Base-by-base conservation (phyloP, 331 rosid genomes). In the Quercus tomentella region DNA sequence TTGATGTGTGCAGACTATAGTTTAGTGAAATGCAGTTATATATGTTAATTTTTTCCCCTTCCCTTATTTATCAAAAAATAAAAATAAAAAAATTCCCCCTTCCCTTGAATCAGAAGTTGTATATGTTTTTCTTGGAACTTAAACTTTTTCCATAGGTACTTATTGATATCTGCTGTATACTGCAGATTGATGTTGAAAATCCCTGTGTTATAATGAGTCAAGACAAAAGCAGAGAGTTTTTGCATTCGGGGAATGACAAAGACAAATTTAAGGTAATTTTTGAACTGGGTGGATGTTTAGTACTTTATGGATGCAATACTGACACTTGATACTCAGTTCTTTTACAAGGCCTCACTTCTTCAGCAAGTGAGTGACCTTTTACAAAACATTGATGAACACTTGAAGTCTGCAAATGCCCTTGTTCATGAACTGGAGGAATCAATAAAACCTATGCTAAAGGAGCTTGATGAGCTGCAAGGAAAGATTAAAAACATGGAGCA, bases 151-250 rank as follows among this genome's bases (percentile, higher is more conserved):
- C 22, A 71, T 68, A 28, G 45, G 5, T 60, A 31, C 77, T 41
- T 76, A 81, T 49, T 51, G 78, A 25, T 23, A 55, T 43, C 18
- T 74, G 74, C 20, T 33, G 84, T 78, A 58, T 23, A 33, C 2
- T 84, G 80, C 89, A 95, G 99, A 95, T 95, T 83, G 99, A 95
- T 86, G 97, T 93, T 56, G 99, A 95, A 81, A 95, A 95, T 87
- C 99, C 99, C 0, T 95, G 99, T 45, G 97, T 95, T 67, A 84
- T 93, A 77, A 95, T 95, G 99, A 91, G 89, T 87, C 99, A 95
- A 83, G 99, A 95, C 84, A 90, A 90, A 89, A 95, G 99, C 84
- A 86, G 97, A 84, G 99, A 95, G 75, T 95, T 95, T 83, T 87
- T 95, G 82, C 99, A 95, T 89, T 95, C 99, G 75, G 99, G 97